Conservation (phyloP, 768 basidiomycete genomes). For the Gautieria morchelliformis region DNA sequence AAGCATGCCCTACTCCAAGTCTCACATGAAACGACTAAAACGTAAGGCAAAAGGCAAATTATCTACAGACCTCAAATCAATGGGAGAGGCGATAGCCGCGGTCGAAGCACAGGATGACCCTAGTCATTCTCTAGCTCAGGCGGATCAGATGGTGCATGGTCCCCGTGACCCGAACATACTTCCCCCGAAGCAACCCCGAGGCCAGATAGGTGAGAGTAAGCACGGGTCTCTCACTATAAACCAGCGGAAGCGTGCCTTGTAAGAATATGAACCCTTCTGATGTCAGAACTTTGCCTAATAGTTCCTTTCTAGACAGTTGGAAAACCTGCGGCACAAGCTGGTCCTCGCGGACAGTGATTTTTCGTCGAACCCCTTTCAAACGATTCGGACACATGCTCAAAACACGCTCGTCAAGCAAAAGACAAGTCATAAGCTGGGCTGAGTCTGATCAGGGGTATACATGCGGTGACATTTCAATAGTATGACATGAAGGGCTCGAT, state of each 20-base stretch:
- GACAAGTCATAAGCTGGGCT: background rate
- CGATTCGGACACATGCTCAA: constrained; percentile 69
- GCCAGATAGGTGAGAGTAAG: constrained; percentile 63
- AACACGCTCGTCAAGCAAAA: constrained; percentile 61
- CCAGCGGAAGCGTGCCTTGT: constrained; percentile 66
- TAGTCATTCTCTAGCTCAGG: background rate
- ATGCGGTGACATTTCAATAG: background rate
- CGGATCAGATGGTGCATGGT: background rate
- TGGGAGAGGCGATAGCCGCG: constrained; percentile 21
- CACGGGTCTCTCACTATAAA: constrained; percentile 44
- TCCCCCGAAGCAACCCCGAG: constrained; percentile 25
- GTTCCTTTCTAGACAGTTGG: constrained; percentile 39
- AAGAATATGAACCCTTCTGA: constrained; percentile 20
- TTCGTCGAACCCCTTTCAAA: constrained; percentile 60
- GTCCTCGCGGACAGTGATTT: constrained; percentile 60
- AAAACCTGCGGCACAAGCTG: constrained; percentile 59
- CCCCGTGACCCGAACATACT: background rate
- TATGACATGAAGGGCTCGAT: background rate
- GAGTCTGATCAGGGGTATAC: background rate
- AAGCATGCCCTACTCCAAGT: constrained; percentile 56
- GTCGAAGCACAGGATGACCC: constrained; percentile 4
- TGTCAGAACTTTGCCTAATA: background rate
- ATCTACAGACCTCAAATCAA: constrained; percentile 22
- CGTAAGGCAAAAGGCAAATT: constrained; percentile 42
- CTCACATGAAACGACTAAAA: constrained; percentile 60